Percentiles rank a stretch among this genome's conserved stretches.
Conservation (phyloP, 805 yeast genomes). For the Ascoidea rubescens region DNA sequence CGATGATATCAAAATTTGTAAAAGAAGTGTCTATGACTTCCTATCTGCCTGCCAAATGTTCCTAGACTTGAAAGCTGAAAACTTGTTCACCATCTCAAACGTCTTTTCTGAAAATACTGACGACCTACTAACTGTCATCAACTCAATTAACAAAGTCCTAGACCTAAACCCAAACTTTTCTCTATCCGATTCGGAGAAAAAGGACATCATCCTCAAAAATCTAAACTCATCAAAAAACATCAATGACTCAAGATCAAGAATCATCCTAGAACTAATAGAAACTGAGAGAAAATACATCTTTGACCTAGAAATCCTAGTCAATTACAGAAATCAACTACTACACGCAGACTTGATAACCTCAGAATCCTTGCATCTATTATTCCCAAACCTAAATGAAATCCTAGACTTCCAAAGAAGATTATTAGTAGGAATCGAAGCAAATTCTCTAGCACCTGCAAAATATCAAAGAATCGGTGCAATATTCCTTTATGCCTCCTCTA, state of each 20-base stretch:
- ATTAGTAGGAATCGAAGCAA: slow-evolving; percentile 78
- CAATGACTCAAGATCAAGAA: slow-evolving; percentile 55
- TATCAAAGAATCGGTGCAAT: slow-evolving; percentile 82
- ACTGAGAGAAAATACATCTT: slow-evolving; percentile 90
- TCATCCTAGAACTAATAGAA: slow-evolving; percentile 70
- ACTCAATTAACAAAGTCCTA: slow-evolving; percentile 54
- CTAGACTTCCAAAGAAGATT: slow-evolving; percentile 89
- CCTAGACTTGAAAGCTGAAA: slow-evolving; percentile 62
- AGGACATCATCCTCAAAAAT: slow-evolving; percentile 2
- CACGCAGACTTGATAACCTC: slow-evolving; percentile 54
- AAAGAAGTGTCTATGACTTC: slow-evolving; percentile 82
- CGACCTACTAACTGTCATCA: slow-evolving; percentile 61
- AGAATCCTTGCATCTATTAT: slow-evolving; percentile 67
- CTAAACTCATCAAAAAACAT: slow-evolving; percentile 6
- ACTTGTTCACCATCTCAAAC: slow-evolving; percentile 78
- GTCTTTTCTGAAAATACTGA: slow-evolving; percentile 75
- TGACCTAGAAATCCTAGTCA: slow-evolving; percentile 65
- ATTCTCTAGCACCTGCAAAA: slow-evolving; percentile 57
- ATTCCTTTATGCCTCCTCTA: slow-evolving; percentile 66
- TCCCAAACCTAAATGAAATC: slow-evolving; percentile 74
- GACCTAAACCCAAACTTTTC: slow-evolving; percentile 32
- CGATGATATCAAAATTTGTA: slow-evolving; percentile 74
- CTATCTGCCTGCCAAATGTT: slow-evolving; percentile 73
- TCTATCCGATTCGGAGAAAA: slow-evolving; percentile 15
- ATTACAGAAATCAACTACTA: slow-evolving; percentile 55